These are phyloP conservation scores for Phaeodactylum tricornutum DNA, from an alignment of 108 stramenopile genomes.

Conservation along the genomic window DNA sequence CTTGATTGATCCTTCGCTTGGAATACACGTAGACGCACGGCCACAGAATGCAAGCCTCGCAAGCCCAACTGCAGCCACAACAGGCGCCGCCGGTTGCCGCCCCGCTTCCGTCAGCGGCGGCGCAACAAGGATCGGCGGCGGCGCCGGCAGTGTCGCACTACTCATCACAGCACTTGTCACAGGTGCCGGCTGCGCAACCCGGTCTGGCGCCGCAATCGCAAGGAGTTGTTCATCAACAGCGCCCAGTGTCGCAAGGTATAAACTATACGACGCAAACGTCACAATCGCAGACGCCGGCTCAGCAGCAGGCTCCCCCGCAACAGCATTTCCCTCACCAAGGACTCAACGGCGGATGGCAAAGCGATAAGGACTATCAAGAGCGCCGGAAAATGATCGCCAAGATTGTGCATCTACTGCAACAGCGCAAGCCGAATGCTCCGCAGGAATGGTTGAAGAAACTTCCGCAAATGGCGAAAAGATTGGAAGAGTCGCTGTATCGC, in stretches of 20 bases:
- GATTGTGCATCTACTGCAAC: conserved; percentile 88
- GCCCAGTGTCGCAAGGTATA: conserved; percentile 10
- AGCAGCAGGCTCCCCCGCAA: conserved; percentile 23
- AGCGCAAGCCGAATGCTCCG: conserved; percentile 91
- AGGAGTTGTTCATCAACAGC: too few relatives aligned
- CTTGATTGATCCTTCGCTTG: too few relatives aligned
- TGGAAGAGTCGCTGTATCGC: conserved; percentile 90
- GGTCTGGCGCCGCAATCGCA: too few relatives aligned
- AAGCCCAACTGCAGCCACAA: too few relatives aligned
- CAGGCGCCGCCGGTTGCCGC: too few relatives aligned
- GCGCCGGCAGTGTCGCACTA: too few relatives aligned
- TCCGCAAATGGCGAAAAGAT: conserved; percentile 92
- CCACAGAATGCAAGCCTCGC: too few relatives aligned
- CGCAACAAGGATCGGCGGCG: too few relatives aligned
- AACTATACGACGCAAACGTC: conserved; percentile 16
- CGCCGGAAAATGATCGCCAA: conserved; percentile 90
- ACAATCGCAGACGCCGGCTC: conserved; percentile 19
- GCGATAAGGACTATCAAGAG: conserved; percentile 77
- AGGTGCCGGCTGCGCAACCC: too few relatives aligned
- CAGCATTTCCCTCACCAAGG: conserved; percentile 42
- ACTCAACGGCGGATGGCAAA: conserved; percentile 87
- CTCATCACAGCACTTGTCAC: too few relatives aligned
- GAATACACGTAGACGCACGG: too few relatives aligned
- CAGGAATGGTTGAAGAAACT: conserved; percentile 92
- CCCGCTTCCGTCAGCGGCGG: too few relatives aligned